Evolutionary conservation across 768 basidiomycete species (phyloP).

Genomic region (Rubroboletus satanas): DNA sequence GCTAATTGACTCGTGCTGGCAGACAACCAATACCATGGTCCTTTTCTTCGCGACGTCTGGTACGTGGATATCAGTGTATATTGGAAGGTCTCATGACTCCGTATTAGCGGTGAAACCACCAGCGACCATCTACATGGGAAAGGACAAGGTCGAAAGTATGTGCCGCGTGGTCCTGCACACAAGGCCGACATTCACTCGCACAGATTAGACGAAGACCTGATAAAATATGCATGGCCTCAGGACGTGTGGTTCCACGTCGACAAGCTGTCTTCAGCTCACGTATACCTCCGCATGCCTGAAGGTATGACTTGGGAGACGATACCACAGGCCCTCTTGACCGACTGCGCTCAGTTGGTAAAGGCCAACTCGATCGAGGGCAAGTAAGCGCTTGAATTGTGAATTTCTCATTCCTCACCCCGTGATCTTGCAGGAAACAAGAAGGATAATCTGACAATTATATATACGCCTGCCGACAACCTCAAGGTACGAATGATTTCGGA

Average conservation of each 20-base stretch:
- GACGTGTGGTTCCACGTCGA: conserved; percentile 98
- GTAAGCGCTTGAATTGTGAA: not conserved
- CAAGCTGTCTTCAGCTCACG: conserved; percentile 94
- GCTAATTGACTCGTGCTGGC: not conserved
- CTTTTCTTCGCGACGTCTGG: conserved; percentile 60
- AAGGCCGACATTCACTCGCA: conserved; percentile 16
- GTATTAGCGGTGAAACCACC: conserved; percentile 56
- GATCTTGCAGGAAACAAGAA: conserved; percentile 81
- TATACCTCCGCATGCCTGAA: conserved; percentile 87
- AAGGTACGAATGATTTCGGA: conserved; percentile 51
- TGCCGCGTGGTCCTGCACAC: conserved; percentile 5
- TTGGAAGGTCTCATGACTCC: not conserved
- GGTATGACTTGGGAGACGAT: conserved; percentile 87
- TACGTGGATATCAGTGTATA: conserved; percentile 7
- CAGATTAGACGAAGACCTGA: conserved; percentile 84
- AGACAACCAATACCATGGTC: conserved; percentile 41
- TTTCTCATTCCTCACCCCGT: not conserved
- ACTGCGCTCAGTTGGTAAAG: conserved; percentile 94
- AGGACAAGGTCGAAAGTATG: conserved; percentile 94
- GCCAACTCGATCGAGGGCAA: conserved; percentile 93
- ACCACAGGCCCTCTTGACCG: conserved; percentile 69
- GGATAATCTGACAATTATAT: conserved; percentile 88
- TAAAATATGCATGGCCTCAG: conserved; percentile 87
- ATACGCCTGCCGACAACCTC: conserved; percentile 88
- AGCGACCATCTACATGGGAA: conserved; percentile 86